Percentiles rank a stretch among this genome's conserved stretches.
phyloP scores from a whole-genome alignment of 2,329 filamentous ascomycete species.

The Calonectria hongkongensis region DNA sequence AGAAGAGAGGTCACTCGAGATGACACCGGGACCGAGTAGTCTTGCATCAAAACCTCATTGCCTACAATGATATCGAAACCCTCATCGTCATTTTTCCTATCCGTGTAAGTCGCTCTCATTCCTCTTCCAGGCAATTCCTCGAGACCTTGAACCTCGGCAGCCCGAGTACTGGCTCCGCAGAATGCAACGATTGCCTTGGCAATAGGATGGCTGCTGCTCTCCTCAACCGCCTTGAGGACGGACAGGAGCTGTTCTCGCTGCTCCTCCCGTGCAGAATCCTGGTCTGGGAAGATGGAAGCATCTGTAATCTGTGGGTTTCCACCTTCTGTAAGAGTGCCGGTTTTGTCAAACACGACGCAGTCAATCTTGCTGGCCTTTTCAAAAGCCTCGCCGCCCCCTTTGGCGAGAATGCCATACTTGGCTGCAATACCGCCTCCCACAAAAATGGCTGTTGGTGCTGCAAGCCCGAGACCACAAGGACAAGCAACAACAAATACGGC shows the following conservation, averaged over 20 bases:
- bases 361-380: slow-evolving; percentile 87
- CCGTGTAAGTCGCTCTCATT: slow-evolving; percentile 74
- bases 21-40: slow-evolving; percentile 65
- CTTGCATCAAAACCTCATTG: slow-evolving; percentile 81
- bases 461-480: slow-evolving; percentile 88
- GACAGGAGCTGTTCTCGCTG: slow-evolving; percentile 65
- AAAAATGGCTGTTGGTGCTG: slow-evolving; percentile 90
- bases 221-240: slow-evolving; percentile 77
- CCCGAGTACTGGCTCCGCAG: slow-evolving; percentile 66
- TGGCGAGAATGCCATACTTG: slow-evolving; percentile 86
- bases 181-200: slow-evolving; percentile 81
- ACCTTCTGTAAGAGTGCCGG: slow-evolving; percentile 85
- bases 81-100: slow-evolving; percentile 47
- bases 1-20: slow-evolving; percentile 61
- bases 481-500: slow-evolving; percentile 92
- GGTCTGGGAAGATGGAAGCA: slow-evolving; percentile 63
- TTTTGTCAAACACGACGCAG: slow-evolving; percentile 92
- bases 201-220: slow-evolving; percentile 84
- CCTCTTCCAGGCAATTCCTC: slow-evolving; percentile 84
- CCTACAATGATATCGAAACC: slow-evolving; percentile 77
- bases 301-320: slow-evolving; percentile 83
- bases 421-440: slow-evolving; percentile 88
- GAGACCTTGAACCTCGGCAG: slow-evolving; percentile 64
- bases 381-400: slow-evolving; percentile 90
- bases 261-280: slow-evolving; percentile 43